phyloP scores from a whole-genome alignment of 2,329 filamentous ascomycete genomes.

The Cryoendolithus antarcticus region DNA sequence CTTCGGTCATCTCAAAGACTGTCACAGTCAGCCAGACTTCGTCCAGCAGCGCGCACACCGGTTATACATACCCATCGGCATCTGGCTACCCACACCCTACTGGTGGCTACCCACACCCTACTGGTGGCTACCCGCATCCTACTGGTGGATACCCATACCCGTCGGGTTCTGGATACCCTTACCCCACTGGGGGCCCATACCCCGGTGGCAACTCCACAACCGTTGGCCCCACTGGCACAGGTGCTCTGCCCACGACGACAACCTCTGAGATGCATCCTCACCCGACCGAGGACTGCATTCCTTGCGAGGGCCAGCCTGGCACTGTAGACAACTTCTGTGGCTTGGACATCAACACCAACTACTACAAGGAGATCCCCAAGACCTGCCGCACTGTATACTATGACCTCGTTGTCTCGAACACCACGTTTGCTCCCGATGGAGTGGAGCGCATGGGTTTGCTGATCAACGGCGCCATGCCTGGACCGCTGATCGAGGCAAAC shows the following conservation, averaged over 20 bases:
- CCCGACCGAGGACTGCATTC: constrained; percentile 11
- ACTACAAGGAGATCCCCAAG: constrained; percentile 25
- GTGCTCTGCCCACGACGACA: constrained; percentile 1
- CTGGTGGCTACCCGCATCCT: too few relatives aligned
- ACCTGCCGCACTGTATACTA: constrained; percentile 32
- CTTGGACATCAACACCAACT: constrained; percentile 23
- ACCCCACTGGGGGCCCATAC: too few relatives aligned
- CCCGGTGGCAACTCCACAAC: constrained; percentile 1
- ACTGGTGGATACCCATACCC: too few relatives aligned
- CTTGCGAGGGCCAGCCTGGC: constrained; percentile 21
- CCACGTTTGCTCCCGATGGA: constrained; percentile 35
- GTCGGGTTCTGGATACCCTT: too few relatives aligned
- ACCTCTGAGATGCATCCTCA: constrained; percentile 1
- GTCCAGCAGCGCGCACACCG: too few relatives aligned
- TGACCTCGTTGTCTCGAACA: constrained; percentile 30
- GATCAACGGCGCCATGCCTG: constrained; percentile 36
- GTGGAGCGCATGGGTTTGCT: constrained; percentile 26
- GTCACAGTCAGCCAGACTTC: not conserved
- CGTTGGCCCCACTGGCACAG: not conserved
- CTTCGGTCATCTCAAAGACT: not conserved
- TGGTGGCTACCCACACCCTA: too few relatives aligned
- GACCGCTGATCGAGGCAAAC: constrained; percentile 32
- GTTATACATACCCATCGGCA: too few relatives aligned
- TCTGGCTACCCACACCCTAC: too few relatives aligned
- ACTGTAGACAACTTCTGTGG: constrained; percentile 21